Conservation (phyloP, 208 protist species). For the Crithidia brevicula region DNA sequence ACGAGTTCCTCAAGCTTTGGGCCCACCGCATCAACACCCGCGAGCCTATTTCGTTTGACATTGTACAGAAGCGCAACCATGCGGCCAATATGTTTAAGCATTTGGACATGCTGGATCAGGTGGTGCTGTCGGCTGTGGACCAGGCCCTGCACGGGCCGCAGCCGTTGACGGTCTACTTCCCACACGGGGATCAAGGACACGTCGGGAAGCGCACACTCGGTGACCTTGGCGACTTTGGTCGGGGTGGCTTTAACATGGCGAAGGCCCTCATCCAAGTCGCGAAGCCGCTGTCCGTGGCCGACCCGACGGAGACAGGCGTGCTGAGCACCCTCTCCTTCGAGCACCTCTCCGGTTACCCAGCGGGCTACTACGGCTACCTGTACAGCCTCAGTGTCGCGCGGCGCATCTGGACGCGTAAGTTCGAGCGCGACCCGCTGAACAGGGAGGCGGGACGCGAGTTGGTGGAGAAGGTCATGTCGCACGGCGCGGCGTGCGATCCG, state of each 20-base stretch:
- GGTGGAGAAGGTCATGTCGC: conserved; percentile 84
- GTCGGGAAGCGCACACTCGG: conserved; percentile 84
- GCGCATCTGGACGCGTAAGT: conserved; percentile 92
- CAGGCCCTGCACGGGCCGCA: conserved; percentile 88
- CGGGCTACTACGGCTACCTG: conserved; percentile 93
- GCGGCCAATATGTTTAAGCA: conserved; percentile 88
- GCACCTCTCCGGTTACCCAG: conserved; percentile 92
- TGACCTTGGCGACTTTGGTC: conserved; percentile 71
- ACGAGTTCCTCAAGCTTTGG: conserved; percentile 91
- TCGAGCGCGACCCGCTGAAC: conserved; percentile 87
- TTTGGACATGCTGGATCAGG: conserved; percentile 88
- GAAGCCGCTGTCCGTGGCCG: conserved; percentile 77
- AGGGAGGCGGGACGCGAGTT: conserved; percentile 79
- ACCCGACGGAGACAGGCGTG: conserved; percentile 71
- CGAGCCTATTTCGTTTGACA: conserved; percentile 89
- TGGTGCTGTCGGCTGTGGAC: conserved; percentile 88
- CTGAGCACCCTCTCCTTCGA: conserved; percentile 86
- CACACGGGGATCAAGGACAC: conserved; percentile 65
- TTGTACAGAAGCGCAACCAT: conserved; percentile 88
- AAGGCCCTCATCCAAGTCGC: conserved; percentile 81
- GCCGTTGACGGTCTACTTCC: conserved; percentile 90
- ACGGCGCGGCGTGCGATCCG: conserved; percentile 88
- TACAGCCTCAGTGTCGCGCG: conserved; percentile 90
- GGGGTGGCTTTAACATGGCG: conserved; percentile 81
- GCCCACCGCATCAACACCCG: conserved; percentile 86